Evolutionary conservation across 768 basidiomycete genomes (phyloP).

Genomic region (Trametes cubensis): DNA sequence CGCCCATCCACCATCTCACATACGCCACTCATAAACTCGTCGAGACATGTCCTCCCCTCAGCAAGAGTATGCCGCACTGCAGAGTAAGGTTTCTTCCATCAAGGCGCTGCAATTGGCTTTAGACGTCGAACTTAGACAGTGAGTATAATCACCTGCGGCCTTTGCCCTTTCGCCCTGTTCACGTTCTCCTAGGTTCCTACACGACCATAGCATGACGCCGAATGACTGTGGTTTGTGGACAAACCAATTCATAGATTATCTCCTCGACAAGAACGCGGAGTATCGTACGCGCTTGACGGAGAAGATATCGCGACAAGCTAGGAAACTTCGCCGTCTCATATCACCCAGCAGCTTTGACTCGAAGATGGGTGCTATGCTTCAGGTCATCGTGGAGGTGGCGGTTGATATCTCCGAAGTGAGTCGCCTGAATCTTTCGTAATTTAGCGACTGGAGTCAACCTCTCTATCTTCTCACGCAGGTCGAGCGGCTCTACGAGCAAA

Average conservation of each 20-base stretch:
- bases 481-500: not conserved
- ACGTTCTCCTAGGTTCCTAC: not conserved
- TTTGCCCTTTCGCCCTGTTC: too few species aligned
- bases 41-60: not conserved
- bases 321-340: not conserved
- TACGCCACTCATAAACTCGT: not conserved
- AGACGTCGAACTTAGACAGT: not conserved
- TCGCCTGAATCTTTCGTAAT: not conserved
- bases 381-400: not conserved
- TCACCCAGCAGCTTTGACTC: not conserved
- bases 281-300: not conserved
- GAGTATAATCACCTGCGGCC: too few species aligned
- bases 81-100: not conserved
- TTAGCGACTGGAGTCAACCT: not conserved
- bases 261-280: not conserved
- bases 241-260: not conserved
- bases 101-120: not conserved
- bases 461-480: not conserved
- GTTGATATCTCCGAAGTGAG: not conserved
- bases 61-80: not conserved
- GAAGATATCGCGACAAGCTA: not conserved
- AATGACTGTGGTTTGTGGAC: not conserved
- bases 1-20: not conserved
- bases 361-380: not conserved
- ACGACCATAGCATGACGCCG: not conserved